A percentile compares a stretch with the other conserved stretches of the same genome.
These are phyloP conservation scores for Aspergillus sp. DNA, from an alignment of 2,329 filamentous ascomycete genomes.

Conservation along the genomic window DNA sequence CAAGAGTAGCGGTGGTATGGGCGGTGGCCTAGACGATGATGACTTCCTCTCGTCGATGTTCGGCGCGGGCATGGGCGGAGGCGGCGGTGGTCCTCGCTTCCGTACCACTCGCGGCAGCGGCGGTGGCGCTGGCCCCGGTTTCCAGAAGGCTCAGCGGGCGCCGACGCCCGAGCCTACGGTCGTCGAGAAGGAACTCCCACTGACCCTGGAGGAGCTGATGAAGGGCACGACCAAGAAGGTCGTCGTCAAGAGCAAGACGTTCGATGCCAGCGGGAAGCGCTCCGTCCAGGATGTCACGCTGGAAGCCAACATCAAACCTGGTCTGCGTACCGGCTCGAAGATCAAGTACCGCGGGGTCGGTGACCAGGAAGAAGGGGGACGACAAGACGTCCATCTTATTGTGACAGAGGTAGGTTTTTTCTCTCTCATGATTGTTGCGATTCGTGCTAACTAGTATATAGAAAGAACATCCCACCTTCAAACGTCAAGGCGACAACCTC, in stretches of 20 bases:
- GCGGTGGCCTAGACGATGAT: constrained; percentile 54
- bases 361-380: constrained; percentile 92
- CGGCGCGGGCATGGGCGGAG: constrained; percentile 41
- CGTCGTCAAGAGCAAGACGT: constrained; percentile 96
- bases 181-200: constrained; percentile 76
- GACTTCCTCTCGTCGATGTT: constrained; percentile 55
- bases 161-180: constrained; percentile 82
- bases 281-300: constrained; percentile 84
- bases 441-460: constrained; percentile 48
- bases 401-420: constrained; percentile 76
- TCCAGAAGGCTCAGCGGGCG: constrained; percentile 32
- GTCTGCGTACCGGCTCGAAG: constrained; percentile 94
- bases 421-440: background rate
- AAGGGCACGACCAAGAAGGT: constrained; percentile 91
- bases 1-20: constrained; percentile 53
- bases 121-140: constrained; percentile 15
- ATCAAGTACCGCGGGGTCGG: constrained; percentile 98
- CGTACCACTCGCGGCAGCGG: constrained; percentile 24
- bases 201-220: constrained; percentile 86
- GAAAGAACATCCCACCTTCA: constrained; percentile 84
- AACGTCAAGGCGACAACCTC: constrained; percentile 84
- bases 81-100: constrained; percentile 30
- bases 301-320: constrained; percentile 92
- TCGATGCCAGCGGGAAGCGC: constrained; percentile 78
- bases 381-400: constrained; percentile 93